Evolutionary conservation across 257 asterid species (phyloP).

Genomic region (Primulina huaijiensis): DNA sequence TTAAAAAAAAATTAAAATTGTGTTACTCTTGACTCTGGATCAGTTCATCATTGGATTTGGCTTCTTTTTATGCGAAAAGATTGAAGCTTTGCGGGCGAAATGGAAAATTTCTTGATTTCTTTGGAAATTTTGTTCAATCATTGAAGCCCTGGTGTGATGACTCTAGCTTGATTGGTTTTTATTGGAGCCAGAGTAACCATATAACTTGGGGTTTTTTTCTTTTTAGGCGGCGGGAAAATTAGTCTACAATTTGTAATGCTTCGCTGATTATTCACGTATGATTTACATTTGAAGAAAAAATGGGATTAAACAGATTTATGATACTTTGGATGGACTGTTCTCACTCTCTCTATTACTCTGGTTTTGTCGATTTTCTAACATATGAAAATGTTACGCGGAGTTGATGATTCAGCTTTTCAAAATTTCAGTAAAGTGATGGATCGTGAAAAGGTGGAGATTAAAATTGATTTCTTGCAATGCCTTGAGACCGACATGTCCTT

Average conservation of each 20-base stretch:
- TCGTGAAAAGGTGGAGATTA: slow-evolving; percentile 32
- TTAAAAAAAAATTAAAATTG: not conserved
- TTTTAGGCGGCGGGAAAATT: not conserved
- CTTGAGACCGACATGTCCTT: slow-evolving; percentile 46
- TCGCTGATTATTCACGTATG: not conserved
- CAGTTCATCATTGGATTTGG: not conserved
- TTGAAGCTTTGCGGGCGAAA: slow-evolving; percentile 5
- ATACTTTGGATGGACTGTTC: not conserved
- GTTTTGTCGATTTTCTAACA: not conserved
- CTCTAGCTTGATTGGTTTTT: not conserved
- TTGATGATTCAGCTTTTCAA: not conserved
- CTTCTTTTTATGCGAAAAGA: slow-evolving; percentile 1
- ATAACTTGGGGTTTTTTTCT: not conserved
- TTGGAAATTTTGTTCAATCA: not conserved
- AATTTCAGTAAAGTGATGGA: slow-evolving; percentile 28
- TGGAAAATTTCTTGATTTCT: slow-evolving; percentile 10
- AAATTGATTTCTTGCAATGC: slow-evolving; percentile 46
- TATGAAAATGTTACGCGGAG: not conserved
- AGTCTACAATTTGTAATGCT: not conserved
- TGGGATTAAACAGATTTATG: not conserved
- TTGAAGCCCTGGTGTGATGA: not conserved
- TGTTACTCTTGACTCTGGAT: not conserved
- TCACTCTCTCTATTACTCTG: not conserved
- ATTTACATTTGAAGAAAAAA: not conserved
- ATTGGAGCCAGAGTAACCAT: not conserved